Base-by-base conservation (phyloP, 495 filamentous ascomycete genomes). In the Aspergillus biplanus region DNA sequence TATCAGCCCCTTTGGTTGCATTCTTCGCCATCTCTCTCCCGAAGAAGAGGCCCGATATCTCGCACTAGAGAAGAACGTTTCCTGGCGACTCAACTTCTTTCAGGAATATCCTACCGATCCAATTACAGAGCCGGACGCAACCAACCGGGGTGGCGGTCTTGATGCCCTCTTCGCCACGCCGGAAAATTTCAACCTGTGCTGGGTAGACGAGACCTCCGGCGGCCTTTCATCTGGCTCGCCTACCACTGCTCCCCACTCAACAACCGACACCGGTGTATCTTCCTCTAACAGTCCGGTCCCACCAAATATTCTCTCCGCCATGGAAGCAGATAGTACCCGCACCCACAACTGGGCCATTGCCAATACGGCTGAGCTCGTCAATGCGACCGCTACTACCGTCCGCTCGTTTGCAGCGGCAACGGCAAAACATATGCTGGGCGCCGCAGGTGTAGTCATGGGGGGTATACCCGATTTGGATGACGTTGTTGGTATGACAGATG, bases 41-140 rank as follows among this genome's bases (percentile, higher is more conserved):
- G 89, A 90, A 33, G 90, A 96, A 69, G 92, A 96, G 63, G 82
- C 89, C 27, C 84, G 88, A 8, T 94, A 91, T 62, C 76, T 97
- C 13, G 80, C 86, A 56, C 81, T 96, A 0, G 91, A 97, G 73
- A 81, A 85, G 61, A 81, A 75, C 54, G 76, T 90, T 52, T 76
- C 80, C 18, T 65, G 63, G 31, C 44, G 66, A 6, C 39, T 69
- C 1, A 75, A 77, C 58, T 62, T 67, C 0, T 73, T 73, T 63
- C 66, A 72, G 50, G 73, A 74, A 57, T 73, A 76, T 52, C 70
- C 73, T 15, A 55, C 64, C 11, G 61, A 58, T 8, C 58, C 67
- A 9, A 65, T 72, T 39, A 70, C 75, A 12, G 75, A 77, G 15
- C 74, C 75, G 9, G 78, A 79, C 55, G 61, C 67, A 9, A 76